Base-by-base conservation (phyloP, 2,329 filamentous ascomycete genomes). In the Colletotrichum lentis region DNA sequence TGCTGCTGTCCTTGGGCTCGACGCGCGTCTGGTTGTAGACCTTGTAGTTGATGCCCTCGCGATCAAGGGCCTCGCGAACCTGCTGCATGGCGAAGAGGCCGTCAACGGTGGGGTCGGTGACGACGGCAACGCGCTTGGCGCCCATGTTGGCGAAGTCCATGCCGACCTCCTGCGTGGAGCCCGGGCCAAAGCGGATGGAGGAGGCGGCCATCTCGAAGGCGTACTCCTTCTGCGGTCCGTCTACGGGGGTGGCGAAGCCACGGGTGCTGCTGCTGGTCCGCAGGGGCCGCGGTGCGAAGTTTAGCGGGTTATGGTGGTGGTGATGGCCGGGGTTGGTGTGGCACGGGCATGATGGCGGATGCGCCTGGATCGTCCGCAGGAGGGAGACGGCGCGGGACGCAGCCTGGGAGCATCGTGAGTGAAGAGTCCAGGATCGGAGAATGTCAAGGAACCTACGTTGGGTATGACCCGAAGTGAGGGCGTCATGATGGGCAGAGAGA, bases 191-290 rank as follows among this genome's bases (percentile, higher is more conserved):
- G 14, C 96, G 89, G 75, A 99, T 97, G 35, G 91, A 93, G 1
- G 93, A 97, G 1, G 96, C 94, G 0, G 96, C 96, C 95, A 99
- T 97, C 79, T 99, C 96, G 77, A 99, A 99, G 16, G 96, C 96
- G 81, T 99, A 99, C 78, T 99, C 96, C 78, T 96, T 97, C 10
- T 85, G 80, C 12, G 63, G 47, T 10, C 58, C 39, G 74, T 93
- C 90, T 35, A 91, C 81, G 0, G 93, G 92, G 0, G 91, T 94
- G 18, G 92, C 92, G 74, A 84, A 86, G 37, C 80, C 79, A 37
- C 85, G 68, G 3, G 44, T 58, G 62, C 46, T 49, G 62, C 59
- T 69, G 76, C 22, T 78, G 75, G 55, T 81, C 72, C 35, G 70
- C n/a, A 67, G 63, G 3, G 63, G 54, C 75, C 78, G 64, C 81